Percentiles rank a stretch among this genome's conserved stretches.
Evolutionary conservation across 2,329 filamentous ascomycete genomes (phyloP).

Genomic region (Aspergillus sp.): DNA sequence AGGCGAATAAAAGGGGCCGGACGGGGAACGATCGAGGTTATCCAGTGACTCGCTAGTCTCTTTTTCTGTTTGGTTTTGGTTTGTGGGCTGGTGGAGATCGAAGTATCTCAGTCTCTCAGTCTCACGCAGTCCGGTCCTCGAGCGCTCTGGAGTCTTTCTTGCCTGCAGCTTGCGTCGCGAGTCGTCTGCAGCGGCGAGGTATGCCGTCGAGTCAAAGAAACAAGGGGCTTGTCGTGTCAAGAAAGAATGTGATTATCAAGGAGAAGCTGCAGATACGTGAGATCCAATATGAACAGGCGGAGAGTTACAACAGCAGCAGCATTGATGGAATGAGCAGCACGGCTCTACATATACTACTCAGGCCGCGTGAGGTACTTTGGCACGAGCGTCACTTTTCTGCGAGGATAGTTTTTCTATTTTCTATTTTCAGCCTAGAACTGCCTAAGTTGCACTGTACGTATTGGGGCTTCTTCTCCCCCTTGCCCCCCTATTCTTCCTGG

Average conservation of each 20-base stretch:
- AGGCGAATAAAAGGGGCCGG: constrained; percentile 19
- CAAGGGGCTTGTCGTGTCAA: constrained; percentile 5
- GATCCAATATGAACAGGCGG: background rate
- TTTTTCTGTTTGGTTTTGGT: constrained; percentile 7
- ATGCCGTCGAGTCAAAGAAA: background rate
- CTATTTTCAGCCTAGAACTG: constrained; percentile 2
- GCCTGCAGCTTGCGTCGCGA: background rate
- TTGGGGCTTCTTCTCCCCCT: background rate
- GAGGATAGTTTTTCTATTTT: background rate
- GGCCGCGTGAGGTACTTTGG: constrained; percentile 3
- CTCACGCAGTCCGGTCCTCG: background rate
- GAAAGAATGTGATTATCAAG: constrained; percentile 7
- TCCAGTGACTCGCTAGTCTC: constrained; percentile 13
- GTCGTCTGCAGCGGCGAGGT: background rate
- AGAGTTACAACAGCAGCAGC: constrained; percentile 1
- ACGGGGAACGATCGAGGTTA: constrained; percentile 10
- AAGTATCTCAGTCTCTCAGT: background rate
- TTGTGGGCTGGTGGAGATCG: constrained; percentile 1
- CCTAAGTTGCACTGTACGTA: background rate
- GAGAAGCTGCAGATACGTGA: background rate
- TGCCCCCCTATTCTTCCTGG: background rate
- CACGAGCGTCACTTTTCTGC: background rate
- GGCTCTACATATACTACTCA: background rate
- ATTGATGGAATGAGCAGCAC: background rate
- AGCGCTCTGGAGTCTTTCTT: background rate